phyloP scores from a whole-genome alignment of 345 rosid species.

The Mallotus nudiflorus region DNA sequence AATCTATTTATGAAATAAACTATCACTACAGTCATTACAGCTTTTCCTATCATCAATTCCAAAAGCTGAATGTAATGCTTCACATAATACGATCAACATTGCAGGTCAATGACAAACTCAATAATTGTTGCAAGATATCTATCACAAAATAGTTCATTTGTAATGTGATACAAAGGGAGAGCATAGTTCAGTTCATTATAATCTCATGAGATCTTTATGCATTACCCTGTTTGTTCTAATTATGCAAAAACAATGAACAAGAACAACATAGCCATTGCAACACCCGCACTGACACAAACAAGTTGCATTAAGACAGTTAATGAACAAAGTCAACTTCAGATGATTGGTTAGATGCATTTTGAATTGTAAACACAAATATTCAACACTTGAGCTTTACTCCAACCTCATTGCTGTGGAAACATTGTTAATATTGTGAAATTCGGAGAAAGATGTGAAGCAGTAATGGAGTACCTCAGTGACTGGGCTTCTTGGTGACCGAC shows the following conservation, averaged over 20 bases:
- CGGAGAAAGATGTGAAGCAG: neutral
- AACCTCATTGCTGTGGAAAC: neutral
- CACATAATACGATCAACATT: neutral
- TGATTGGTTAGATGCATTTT: neutral
- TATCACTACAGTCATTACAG: neutral
- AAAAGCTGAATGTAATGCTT: neutral
- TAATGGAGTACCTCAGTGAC: slow-evolving; percentile 55
- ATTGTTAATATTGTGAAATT: slow-evolving; percentile 1
- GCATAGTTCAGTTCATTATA: neutral
- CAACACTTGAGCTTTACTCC: no score
- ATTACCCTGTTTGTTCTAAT: neutral
- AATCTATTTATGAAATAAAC: neutral
- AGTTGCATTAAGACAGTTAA: neutral
- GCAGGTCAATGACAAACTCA: neutral
- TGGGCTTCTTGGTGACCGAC: slow-evolving; percentile 70
- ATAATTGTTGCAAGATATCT: neutral
- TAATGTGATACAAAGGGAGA: neutral
- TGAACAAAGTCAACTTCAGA: neutral
- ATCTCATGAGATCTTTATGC: neutral
- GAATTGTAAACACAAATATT: neutral
- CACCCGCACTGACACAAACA: neutral
- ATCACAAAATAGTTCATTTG: neutral
- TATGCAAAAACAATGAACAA: neutral
- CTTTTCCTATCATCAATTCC: neutral
- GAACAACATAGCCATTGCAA: no score